These are phyloP conservation scores for Jatropha curcas DNA, from an alignment of 345 rosid species.

Conservation along the genomic window DNA sequence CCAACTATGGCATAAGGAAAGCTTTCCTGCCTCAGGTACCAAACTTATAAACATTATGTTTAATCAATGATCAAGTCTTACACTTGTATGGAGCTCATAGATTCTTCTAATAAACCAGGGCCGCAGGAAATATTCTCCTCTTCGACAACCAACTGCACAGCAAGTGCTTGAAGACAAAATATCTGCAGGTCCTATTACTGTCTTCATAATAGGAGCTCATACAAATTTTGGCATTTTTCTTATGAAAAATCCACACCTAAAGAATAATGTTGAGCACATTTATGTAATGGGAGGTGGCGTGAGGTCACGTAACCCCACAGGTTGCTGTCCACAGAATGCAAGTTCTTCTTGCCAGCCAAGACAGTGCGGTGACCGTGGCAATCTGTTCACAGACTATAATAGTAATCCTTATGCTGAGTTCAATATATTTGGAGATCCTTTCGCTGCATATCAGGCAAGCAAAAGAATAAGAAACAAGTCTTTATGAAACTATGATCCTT, in stretches of 20 bases:
- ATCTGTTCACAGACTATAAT: conserved; percentile 63
- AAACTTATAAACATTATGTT: neutral
- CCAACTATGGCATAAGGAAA: conserved; percentile 73
- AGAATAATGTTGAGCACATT: conserved; percentile 71
- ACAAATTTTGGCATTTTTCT: conserved; percentile 77
- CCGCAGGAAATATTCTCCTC: conserved; percentile 69
- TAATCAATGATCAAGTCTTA: neutral
- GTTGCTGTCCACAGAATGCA: conserved; percentile 59
- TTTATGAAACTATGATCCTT: too few relatives aligned
- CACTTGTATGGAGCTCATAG: neutral
- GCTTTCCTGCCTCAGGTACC: conserved; percentile 75
- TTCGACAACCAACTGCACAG: conserved; percentile 73
- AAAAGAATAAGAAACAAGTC: neutral
- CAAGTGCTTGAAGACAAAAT: conserved; percentile 67
- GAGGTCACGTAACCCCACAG: conserved; percentile 58
- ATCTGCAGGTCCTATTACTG: conserved; percentile 67
- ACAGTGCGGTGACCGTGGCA: conserved; percentile 71
- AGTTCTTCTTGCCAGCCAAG: conserved; percentile 46
- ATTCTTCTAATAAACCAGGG: conserved; percentile 51
- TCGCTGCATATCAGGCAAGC: conserved; percentile 80
- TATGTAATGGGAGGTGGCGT: conserved; percentile 93
- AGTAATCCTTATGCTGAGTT: conserved; percentile 90
- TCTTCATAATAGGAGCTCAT: conserved; percentile 62
- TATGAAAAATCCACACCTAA: conserved; percentile 72
- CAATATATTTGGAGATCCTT: conserved; percentile 82